Conservation (phyloP, 495 filamentous ascomycete species). For the Xylaria acuta region DNA sequence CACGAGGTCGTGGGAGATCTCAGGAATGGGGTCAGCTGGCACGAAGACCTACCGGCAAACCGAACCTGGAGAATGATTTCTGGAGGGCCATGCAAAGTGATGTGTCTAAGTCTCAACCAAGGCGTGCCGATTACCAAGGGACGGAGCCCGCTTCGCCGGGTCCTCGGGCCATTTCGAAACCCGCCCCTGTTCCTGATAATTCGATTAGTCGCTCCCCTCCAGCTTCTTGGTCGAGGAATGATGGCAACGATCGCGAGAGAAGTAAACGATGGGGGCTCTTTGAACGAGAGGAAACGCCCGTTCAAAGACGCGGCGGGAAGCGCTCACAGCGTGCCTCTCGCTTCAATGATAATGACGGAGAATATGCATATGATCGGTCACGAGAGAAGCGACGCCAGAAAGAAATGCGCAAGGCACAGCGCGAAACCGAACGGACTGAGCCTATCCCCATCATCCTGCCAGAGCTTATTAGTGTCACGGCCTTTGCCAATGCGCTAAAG, state of each 20-base stretch:
- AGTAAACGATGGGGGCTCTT: neutral
- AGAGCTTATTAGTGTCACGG: constrained; percentile 86
- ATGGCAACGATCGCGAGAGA: neutral
- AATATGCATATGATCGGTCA: constrained; percentile 45
- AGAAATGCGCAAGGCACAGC: constrained; percentile 46
- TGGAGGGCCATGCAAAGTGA: neutral
- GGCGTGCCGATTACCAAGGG: neutral
- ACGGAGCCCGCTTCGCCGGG: neutral
- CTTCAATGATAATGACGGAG: constrained; percentile 30
- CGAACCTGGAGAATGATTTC: neutral
- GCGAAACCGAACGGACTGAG: constrained; percentile 39
- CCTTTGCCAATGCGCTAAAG: constrained; percentile 79
- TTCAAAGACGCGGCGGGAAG: constrained; percentile 17
- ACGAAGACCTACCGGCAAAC: neutral
- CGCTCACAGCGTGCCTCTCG: constrained; percentile 25
- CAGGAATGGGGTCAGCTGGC: constrained; percentile 24
- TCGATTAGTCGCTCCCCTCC: neutral
- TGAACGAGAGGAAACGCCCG: constrained; percentile 3
- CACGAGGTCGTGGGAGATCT: neutral
- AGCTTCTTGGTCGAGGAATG: neutral
- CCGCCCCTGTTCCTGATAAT: neutral
- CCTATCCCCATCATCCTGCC: constrained; percentile 71
- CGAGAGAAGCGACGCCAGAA: constrained; percentile 46
- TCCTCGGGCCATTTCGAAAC: neutral
- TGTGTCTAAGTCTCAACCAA: neutral